Percentiles rank a stretch among this genome's conserved stretches.
These are phyloP conservation scores for Agaricales sp. DNA, from an alignment of 1,284 basidiomycete species.

Conservation along the genomic window DNA sequence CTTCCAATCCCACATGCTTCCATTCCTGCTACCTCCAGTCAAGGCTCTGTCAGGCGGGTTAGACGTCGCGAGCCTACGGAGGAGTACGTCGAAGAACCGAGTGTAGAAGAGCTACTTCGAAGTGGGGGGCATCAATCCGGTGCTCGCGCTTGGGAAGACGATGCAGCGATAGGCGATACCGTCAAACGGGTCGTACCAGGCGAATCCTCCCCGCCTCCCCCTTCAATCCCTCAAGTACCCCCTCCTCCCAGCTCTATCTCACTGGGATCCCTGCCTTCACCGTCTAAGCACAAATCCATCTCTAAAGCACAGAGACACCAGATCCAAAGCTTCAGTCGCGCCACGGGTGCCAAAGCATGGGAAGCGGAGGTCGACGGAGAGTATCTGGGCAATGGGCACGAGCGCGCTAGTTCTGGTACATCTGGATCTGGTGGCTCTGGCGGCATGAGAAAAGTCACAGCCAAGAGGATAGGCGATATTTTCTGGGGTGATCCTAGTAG, in stretches of 20 bases:
- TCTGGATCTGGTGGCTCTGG: background rate
- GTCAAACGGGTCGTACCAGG: background rate
- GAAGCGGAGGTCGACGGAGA: background rate
- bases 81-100: background rate
- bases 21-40: background rate
- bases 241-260: background rate
- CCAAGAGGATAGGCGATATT: background rate
- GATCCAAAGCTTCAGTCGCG: background rate
- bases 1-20: background rate
- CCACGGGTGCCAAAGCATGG: background rate
- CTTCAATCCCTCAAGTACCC: background rate
- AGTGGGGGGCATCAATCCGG: background rate
- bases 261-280: background rate
- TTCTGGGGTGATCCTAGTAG: background rate
- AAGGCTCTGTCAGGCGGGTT: background rate
- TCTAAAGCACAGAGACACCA: background rate
- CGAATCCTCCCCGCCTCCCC: background rate
- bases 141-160: background rate
- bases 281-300: background rate
- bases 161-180: background rate
- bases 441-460: background rate
- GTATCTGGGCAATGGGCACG: no score
- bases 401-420: no score
- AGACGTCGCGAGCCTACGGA: background rate
- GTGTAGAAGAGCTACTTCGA: background rate